Percentiles rank a stretch among this genome's conserved stretches.
Evolutionary conservation across 2,329 filamentous ascomycete species (phyloP).

Genomic region (Aureobasidium sp.): DNA sequence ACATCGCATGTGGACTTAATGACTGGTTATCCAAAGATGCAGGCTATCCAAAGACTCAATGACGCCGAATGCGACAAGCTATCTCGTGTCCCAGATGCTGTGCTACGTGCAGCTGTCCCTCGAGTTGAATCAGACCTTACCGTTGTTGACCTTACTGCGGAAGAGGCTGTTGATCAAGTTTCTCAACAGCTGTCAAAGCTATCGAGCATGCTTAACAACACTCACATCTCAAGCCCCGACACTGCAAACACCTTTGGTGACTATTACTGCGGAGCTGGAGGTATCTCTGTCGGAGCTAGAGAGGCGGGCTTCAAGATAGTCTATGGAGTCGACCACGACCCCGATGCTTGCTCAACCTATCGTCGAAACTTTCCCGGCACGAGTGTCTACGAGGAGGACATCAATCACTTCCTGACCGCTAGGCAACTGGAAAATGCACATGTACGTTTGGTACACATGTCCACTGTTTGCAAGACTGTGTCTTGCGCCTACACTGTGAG

Average conservation of each 20-base stretch:
- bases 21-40: not conserved
- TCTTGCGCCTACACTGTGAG: constrained; percentile 58
- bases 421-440: not conserved
- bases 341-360: constrained; percentile 50
- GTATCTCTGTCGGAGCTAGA: constrained; percentile 55
- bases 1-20: not conserved
- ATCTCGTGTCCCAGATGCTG: not conserved
- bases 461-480: constrained; percentile 69
- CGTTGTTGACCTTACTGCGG: not conserved
- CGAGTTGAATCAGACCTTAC: not conserved
- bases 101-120: not conserved
- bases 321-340: constrained; percentile 57
- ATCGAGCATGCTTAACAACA: not conserved
- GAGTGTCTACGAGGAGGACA: constrained; percentile 12
- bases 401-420: not conserved
- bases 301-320: constrained; percentile 49
- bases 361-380: constrained; percentile 45
- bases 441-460: constrained; percentile 46
- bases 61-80: constrained; percentile 5
- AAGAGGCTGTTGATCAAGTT: not conserved
- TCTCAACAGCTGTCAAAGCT: not conserved
- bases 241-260: constrained; percentile 57
- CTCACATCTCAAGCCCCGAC: not conserved
- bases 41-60: not conserved
- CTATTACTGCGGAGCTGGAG: constrained; percentile 64